Conservation (phyloP, 805 yeast species). For the Kuraishia piskuri region DNA sequence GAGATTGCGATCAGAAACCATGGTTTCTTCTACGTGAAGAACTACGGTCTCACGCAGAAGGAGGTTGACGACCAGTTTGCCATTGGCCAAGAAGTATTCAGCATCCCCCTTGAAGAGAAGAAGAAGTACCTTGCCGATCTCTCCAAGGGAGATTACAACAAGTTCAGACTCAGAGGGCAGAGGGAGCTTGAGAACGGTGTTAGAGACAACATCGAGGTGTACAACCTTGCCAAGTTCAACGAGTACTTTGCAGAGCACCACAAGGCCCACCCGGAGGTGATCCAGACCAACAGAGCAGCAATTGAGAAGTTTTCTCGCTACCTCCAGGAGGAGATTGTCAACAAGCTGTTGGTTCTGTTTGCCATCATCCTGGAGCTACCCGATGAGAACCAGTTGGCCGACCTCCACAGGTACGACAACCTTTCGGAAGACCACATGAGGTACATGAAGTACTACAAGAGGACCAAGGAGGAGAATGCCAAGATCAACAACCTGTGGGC, state of each 20-base stretch:
- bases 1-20: conserved; percentile 20
- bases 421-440: conserved; percentile 26
- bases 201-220: conserved; percentile 21
- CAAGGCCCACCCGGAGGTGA: conserved; percentile 15
- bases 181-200: conserved; percentile 23
- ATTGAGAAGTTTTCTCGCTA: conserved; percentile 15
- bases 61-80: conserved; percentile 20
- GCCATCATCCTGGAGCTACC: conserved; percentile 24
- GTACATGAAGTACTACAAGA: conserved; percentile 25
- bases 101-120: conserved; percentile 21
- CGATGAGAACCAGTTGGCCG: conserved; percentile 24
- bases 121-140: conserved; percentile 18
- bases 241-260: conserved; percentile 10
- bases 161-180: conserved; percentile 23
- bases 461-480: conserved; percentile 20
- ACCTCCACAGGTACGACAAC: conserved; percentile 23
- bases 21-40: conserved; percentile 24
- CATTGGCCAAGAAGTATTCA: conserved; percentile 21
- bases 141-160: conserved; percentile 23
- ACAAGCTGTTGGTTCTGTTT: conserved; percentile 20
- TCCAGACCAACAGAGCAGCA: conserved; percentile 15
- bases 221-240: conserved; percentile 26
- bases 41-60: conserved; percentile 18
- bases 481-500: conserved; percentile 24
- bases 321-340: conserved; percentile 16